Evolutionary conservation across 441 rosid species (phyloP), one percentile per base, ranked within the genome.

Genomic region (Cnidoscolus chayamansa): DNA sequence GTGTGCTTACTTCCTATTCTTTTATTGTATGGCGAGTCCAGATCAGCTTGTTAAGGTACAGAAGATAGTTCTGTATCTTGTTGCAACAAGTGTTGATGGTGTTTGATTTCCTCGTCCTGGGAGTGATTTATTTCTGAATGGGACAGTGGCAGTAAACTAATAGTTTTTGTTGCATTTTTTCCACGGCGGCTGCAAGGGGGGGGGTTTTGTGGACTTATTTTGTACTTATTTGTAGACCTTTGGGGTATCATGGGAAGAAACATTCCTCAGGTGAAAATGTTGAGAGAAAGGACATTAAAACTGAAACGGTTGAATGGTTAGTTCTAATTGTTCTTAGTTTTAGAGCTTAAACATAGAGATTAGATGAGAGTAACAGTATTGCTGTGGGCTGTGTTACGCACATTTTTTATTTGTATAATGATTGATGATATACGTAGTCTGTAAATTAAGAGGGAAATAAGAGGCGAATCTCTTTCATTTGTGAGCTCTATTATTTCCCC

Each of bases 381-480:
- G 9, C 12, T 77, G 72, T 75, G 76, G 70, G 12, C 32, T 63
- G 53, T 71, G 73, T 65, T 68, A n/a, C 45, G 54, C 75, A 54
- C 58, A 82, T 59, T 86, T 84, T 87, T 86, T 86, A 71, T 76
- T 59, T 81, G 82, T 58, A 81, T 60, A 30, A 68, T 76, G 70
- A 74, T 70, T 56, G 76, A 65, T 73, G 56, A 13, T 56, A 72
- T 78, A 50, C 71, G 2, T 59, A 62, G 40, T 51, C 70, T 67
- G 79, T 71, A 71, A 51, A 71, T 74, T 73, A 81, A 49, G 30
- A 54, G 55, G 9, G 58, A 47, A 69, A 75, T 16, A 1, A 40
- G 2, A 57, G 64, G 56, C 20, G 47, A 48, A 43, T 54, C 32
- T 15, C 48, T 50, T 53, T 73, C 77, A 51, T 73, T 30, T 35